These are phyloP conservation scores for Brassica cretica DNA, from an alignment of 345 rosid genomes.

Conservation along the genomic window DNA sequence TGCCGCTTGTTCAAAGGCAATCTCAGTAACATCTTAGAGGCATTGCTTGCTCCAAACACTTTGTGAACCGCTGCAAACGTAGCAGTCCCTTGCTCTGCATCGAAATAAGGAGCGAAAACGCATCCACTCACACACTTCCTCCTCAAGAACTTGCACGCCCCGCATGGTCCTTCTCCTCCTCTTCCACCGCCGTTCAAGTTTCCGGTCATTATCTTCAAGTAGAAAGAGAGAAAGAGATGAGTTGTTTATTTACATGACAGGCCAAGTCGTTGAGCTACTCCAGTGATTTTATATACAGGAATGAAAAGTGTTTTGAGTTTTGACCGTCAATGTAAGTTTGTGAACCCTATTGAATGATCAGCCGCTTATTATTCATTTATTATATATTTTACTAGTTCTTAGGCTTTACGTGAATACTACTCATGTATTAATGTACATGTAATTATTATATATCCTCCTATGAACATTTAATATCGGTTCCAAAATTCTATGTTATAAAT, in stretches of 20 bases:
- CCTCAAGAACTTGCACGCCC: conserved; percentile 88
- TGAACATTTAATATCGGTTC: conserved; percentile 37
- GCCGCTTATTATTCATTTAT: conserved; percentile 20
- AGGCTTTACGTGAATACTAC: conserved; percentile 40
- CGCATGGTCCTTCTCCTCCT: conserved; percentile 73
- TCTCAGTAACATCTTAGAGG: conserved; percentile 68
- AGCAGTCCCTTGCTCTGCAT: conserved; percentile 77
- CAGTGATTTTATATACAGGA: conserved; percentile 17
- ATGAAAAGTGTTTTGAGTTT: conserved; percentile 33
- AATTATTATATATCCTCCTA: conserved; percentile 28
- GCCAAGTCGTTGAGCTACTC: conserved; percentile 15
- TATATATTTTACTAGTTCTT: background rate
- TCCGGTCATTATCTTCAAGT: conserved; percentile 39
- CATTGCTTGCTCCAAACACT: conserved; percentile 92
- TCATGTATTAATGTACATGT: conserved; percentile 6
- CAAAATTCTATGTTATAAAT: conserved; percentile 41
- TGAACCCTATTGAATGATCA: conserved; percentile 30
- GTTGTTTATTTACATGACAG: conserved; percentile 1
- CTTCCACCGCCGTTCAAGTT: conserved; percentile 42
- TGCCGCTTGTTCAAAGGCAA: conserved; percentile 63
- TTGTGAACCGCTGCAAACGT: conserved; percentile 89
- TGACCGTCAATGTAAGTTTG: conserved; percentile 33
- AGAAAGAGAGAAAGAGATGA: background rate
- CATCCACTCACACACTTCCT: conserved; percentile 80
- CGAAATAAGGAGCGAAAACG: conserved; percentile 85